phyloP scores from a whole-genome alignment of 441 rosid species.

The Iberis amara region DNA sequence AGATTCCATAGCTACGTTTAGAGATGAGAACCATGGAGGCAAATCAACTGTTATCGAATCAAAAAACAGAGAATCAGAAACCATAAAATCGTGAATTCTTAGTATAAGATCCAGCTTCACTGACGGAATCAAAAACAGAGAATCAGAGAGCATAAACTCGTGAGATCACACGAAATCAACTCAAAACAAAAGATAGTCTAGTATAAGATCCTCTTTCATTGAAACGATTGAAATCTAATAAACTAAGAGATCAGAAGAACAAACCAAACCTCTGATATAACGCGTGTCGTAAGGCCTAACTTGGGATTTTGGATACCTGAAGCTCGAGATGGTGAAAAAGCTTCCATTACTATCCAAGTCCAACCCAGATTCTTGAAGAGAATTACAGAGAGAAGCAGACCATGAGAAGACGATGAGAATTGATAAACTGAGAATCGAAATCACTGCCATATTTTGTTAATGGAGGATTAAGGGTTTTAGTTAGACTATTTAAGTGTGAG shows the following conservation, averaged over 20 bases:
- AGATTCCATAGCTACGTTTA: constrained; percentile 63
- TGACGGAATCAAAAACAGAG: background rate
- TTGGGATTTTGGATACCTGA: constrained; percentile 65
- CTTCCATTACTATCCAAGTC: constrained; percentile 30
- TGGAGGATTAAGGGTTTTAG: no score
- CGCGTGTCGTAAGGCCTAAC: constrained; percentile 68
- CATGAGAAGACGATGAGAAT: constrained; percentile 34
- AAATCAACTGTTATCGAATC: constrained; percentile 66
- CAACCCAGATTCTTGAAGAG: constrained; percentile 28
- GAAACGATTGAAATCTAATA: no score
- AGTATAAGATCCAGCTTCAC: no score
- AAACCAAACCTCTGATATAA: constrained; percentile 65
- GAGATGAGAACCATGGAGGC: constrained; percentile 84
- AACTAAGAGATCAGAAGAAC: no score
- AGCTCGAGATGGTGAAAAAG: constrained; percentile 62
- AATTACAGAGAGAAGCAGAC: constrained; percentile 27
- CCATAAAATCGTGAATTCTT: background rate
- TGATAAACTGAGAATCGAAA: constrained; percentile 13
- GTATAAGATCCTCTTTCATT: no score
- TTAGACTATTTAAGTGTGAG: no score
- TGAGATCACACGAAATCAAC: no score
- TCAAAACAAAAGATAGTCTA: no score
- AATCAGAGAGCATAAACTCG: no score
- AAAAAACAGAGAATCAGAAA: constrained; percentile 14
- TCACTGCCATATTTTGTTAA: constrained; percentile 16